Evolutionary conservation across 2,329 filamentous ascomycete genomes (phyloP).

Genomic region (Lachnellula arida): DNA sequence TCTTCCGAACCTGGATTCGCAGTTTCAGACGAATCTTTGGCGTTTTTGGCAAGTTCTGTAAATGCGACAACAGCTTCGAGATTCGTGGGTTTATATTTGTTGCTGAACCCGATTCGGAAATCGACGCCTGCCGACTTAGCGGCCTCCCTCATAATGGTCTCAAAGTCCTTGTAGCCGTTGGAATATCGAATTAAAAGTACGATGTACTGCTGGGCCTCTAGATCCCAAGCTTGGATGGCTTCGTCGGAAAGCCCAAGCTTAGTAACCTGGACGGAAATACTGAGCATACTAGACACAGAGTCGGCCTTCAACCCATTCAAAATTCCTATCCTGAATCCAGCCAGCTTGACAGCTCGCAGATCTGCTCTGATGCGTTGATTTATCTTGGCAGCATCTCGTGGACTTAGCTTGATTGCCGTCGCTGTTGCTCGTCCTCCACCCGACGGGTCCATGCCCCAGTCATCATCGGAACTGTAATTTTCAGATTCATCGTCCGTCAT

Average conservation of each 20-base stretch:
- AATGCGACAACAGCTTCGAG: constrained; percentile 36
- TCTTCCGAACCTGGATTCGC: constrained; percentile 9
- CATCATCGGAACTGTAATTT: constrained; percentile 17
- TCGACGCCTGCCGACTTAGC: constrained; percentile 38
- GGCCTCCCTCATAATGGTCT: constrained; percentile 45
- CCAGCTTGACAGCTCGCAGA: constrained; percentile 53
- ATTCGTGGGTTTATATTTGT: constrained; percentile 65
- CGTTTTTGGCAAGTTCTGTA: constrained; percentile 19
- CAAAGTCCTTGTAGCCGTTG: constrained; percentile 55
- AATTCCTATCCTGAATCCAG: constrained; percentile 67
- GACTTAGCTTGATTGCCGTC: constrained; percentile 7
- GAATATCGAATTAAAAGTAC: constrained; percentile 66
- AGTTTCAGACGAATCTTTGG: constrained; percentile 8
- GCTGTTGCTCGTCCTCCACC: neutral
- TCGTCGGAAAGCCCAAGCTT: constrained; percentile 72
- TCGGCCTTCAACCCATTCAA: constrained; percentile 43
- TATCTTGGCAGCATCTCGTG: constrained; percentile 11
- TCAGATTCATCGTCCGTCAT: constrained; percentile 11
- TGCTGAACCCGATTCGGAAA: constrained; percentile 66
- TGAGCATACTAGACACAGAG: constrained; percentile 47
- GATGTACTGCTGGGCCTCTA: constrained; percentile 63
- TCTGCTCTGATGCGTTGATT: constrained; percentile 50
- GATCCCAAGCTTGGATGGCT: constrained; percentile 71
- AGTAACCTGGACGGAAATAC: constrained; percentile 63
- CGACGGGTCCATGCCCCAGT: constrained; percentile 12